Conservation (phyloP, 2,329 filamentous ascomycete species). For the Whalleya microplaca region DNA sequence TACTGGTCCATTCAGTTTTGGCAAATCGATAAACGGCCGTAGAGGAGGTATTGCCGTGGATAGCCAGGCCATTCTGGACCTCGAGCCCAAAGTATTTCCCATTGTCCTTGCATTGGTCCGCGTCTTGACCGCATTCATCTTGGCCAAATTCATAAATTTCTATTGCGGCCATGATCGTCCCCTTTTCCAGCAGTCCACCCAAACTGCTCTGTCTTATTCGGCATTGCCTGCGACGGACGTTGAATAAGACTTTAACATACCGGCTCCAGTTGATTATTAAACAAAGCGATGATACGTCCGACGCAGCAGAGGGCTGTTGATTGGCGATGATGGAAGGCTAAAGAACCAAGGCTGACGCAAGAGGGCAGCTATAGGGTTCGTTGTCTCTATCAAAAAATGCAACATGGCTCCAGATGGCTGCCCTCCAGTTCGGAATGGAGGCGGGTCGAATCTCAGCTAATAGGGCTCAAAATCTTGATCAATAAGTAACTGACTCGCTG, state of each 20-base stretch:
- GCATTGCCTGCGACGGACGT: neutral
- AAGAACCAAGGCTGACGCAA: constrained; percentile 11
- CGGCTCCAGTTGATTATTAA: neutral
- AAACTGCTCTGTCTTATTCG: neutral
- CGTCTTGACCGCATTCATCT: constrained; percentile 8
- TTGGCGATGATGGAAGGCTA: constrained; percentile 7
- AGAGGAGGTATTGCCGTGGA: constrained; percentile 12
- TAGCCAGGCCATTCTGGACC: constrained; percentile 27
- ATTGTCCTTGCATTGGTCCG: constrained; percentile 20
- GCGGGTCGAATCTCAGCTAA: constrained; percentile 1
- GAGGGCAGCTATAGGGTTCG: constrained; percentile 8
- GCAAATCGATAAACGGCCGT: constrained; percentile 9
- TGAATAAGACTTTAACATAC: neutral
- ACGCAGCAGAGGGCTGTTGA: constrained; percentile 9
- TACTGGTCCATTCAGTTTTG: constrained; percentile 27
- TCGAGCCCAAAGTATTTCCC: constrained; percentile 25
- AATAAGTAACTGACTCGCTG: constrained; percentile 6
- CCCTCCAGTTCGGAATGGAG: constrained; percentile 1
- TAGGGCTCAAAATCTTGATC: constrained; percentile 7
- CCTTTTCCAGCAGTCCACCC: constrained; percentile 23
- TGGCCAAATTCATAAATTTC: constrained; percentile 24
- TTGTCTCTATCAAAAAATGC: constrained; percentile 7
- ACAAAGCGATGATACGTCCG: constrained; percentile 2
- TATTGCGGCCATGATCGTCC: constrained; percentile 24
- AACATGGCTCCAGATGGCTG: constrained; percentile 4